A percentile compares a stretch with the other conserved stretches of the same genome.
These are phyloP conservation scores for Phalaenopsis equestris DNA, from an alignment of 106 monocot species.

Conservation along the genomic window DNA sequence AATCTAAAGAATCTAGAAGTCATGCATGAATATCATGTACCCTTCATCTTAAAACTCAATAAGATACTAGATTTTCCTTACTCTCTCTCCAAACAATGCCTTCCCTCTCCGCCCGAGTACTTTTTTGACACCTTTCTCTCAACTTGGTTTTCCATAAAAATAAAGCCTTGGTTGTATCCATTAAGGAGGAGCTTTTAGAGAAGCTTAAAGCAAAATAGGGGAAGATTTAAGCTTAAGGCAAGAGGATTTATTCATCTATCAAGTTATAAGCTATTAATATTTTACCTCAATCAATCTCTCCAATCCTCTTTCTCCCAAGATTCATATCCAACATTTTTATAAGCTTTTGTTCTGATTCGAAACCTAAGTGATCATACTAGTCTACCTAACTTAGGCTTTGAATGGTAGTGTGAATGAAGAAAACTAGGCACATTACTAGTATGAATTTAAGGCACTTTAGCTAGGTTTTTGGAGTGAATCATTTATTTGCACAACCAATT, in stretches of 20 bases:
- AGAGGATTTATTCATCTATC: neutral
- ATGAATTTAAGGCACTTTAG: neutral
- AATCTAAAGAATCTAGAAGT: neutral
- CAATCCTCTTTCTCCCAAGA: neutral
- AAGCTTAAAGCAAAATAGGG: neutral
- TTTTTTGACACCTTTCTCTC: neutral
- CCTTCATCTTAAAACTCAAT: neutral
- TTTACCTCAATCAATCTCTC: neutral
- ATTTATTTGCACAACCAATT: neutral
- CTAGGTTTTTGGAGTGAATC: neutral
- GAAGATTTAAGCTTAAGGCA: neutral
- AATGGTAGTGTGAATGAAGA: neutral
- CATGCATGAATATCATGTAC: neutral
- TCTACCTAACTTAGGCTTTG: neutral
- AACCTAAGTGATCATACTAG: too few species aligned
- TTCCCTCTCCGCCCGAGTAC: neutral
- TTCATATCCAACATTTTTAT: too few species aligned
- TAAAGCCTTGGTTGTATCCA: neutral
- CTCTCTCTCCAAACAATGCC: neutral
- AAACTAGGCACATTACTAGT: neutral
- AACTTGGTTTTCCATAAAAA: neutral
- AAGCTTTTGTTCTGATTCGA: too few species aligned
- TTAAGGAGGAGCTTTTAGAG: neutral
- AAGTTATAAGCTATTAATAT: neutral
- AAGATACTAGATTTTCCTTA: neutral